Base-by-base conservation (phyloP, 257 asterid species). In the Dorcoceras hygrometricum region DNA sequence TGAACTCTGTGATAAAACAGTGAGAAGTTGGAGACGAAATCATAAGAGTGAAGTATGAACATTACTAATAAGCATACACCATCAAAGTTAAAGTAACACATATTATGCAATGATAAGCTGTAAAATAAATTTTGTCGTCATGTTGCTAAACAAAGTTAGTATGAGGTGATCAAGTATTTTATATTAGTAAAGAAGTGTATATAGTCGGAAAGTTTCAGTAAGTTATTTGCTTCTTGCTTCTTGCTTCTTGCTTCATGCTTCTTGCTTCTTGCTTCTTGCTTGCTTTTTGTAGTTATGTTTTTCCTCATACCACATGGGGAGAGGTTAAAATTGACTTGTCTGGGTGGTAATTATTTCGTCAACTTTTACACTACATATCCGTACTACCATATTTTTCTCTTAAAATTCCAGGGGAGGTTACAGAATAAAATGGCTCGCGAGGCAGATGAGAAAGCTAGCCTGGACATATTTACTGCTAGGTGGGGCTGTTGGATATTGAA, bases 381-480 rank as follows among this genome's bases (percentile, higher is more conserved):
- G 36, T 69, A 58, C 20, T 34, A 51, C 61, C 69, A 27, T 23
- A 23, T 28, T 16, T 69, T 60, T 23, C 29, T 72, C 55, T 77
- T 69, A 36, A 57, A 70, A 58, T 54, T 75, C 23, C 86, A 93
- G 96, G 99, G 96, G 65, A 81, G 95, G 81, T 29, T 66, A 71
- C 90, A 88, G 22, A 90, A 75, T 39, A 85, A 73, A 74, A 85
- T 70, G 87, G 97, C 97, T 66, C 83, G 69, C 59, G 91, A 85
- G 77, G 97, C 96, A 22, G 99, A 94, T 73, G 89, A 85, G 78
- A 88, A 81, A 80, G 99, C 96, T 73, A 94, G 97, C 74, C 79
- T 59, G 76, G 83, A 90, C 82, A 88, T 94, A 75, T 94, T 94
- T 70, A 68, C 79, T 23, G 83, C 84, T 34, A 86, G 96, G 97